A percentile compares a stretch with the other conserved stretches of the same genome.
These are phyloP conservation scores for Capsicum rhomboideum DNA, from an alignment of 257 asterid species.

Conservation along the genomic window DNA sequence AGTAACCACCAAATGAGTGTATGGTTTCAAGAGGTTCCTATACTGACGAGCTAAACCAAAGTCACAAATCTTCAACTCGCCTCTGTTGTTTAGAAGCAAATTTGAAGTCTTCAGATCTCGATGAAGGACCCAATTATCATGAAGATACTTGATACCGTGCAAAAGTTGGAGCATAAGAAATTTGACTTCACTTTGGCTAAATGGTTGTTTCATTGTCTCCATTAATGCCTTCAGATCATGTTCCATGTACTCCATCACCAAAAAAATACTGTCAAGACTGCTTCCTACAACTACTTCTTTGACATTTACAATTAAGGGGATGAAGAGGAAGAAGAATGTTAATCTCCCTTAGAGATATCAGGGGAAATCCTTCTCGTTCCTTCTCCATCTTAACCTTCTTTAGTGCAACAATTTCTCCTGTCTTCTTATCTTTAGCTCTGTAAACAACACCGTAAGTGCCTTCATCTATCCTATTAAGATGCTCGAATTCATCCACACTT, in stretches of 20 bases:
- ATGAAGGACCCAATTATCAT: conserved; percentile 84
- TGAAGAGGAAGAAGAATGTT: conserved; percentile 68
- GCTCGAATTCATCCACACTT: conserved; percentile 74
- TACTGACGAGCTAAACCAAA: conserved; percentile 91
- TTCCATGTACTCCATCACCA: conserved; percentile 98
- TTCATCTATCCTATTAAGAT: conserved; percentile 81
- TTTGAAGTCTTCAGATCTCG: conserved; percentile 85
- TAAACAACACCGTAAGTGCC: conserved; percentile 88
- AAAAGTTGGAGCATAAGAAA: conserved; percentile 83
- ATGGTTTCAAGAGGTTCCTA: conserved; percentile 78
- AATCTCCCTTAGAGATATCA: conserved; percentile 78
- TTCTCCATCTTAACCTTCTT: conserved; percentile 87
- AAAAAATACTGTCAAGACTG: conserved; percentile 62
- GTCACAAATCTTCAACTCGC: conserved; percentile 84
- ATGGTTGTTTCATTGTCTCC: conserved; percentile 75
- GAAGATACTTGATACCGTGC: conserved; percentile 67
- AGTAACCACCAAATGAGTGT: conserved; percentile 82
- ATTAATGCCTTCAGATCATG: conserved; percentile 75
- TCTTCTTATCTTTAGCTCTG: conserved; percentile 75
- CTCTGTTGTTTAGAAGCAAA: conserved; percentile 63
- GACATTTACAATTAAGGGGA: conserved; percentile 70
- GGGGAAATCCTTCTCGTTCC: conserved; percentile 85
- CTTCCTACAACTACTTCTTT: conserved; percentile 84
- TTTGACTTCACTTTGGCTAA: conserved; percentile 79
- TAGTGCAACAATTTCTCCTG: conserved; percentile 83